A percentile compares a stretch with the other conserved stretches of the same genome.
Conservation (phyloP, 768 basidiomycete species). For the Gloeophyllum trabeum region DNA sequence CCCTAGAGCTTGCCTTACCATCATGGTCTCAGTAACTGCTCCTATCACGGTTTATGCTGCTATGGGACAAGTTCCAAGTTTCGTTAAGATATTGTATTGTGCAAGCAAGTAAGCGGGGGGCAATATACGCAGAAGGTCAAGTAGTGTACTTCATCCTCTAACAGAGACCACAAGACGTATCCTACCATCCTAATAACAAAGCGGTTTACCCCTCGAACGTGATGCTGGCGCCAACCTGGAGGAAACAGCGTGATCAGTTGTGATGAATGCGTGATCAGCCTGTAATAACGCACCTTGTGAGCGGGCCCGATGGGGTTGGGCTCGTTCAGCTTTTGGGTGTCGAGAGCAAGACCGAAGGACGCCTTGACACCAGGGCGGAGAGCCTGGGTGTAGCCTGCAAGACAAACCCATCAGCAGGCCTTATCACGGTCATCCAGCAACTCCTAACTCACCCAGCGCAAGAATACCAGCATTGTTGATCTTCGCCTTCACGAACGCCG, state of each 20-base stretch:
- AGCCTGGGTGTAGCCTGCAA: constrained; percentile 82
- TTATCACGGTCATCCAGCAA: background rate
- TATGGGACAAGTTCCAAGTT: no score
- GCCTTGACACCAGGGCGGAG: constrained; percentile 92
- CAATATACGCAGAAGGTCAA: background rate
- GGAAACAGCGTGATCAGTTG: background rate
- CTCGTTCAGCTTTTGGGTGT: constrained; percentile 87
- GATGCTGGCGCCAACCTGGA: constrained; percentile 60
- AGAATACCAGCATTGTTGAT: constrained; percentile 95
- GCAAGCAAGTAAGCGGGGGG: no score
- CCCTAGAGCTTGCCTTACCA: no score
- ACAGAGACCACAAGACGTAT: background rate
- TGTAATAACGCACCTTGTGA: constrained; percentile 49
- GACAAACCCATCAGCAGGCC: constrained; percentile 7
- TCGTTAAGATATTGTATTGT: no score
- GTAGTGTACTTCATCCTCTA: background rate
- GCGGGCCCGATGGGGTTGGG: constrained; percentile 43
- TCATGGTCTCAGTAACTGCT: no score
- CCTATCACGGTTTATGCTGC: no score
- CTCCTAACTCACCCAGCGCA: constrained; percentile 47
- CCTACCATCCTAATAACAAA: background rate
- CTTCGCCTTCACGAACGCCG: constrained; percentile 95
- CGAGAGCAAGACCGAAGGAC: constrained; percentile 88
- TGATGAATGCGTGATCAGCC: background rate
- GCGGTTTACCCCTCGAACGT: constrained; percentile 42